phyloP scores from a whole-genome alignment of 306 rosid species.

The Quercus mongolica region DNA sequence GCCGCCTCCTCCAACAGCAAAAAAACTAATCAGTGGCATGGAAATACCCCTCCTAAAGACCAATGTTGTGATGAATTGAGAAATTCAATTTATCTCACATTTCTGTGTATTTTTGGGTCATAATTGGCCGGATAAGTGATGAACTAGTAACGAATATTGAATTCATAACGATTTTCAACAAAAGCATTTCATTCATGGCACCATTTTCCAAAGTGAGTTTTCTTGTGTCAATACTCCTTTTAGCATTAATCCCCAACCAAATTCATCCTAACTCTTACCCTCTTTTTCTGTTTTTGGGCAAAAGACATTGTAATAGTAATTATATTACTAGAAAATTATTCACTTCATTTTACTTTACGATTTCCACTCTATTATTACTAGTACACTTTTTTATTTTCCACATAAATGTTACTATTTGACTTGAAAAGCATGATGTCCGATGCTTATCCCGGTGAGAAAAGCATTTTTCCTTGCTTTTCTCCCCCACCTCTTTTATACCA shows the following conservation, averaged over 20 bases:
- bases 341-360: not conserved
- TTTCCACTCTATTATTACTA: conserved; percentile 21
- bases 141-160: not conserved
- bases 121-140: not conserved
- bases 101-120: not conserved
- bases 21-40: too few relatives aligned
- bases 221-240: not conserved
- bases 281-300: not conserved
- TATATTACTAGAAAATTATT: not conserved
- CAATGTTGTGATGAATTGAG: not conserved
- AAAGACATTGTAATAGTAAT: not conserved
- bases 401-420: conserved; percentile 42
- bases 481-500: conserved; percentile 31
- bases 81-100: not conserved
- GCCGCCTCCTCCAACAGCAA: too few relatives aligned
- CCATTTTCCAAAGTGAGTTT: not conserved
- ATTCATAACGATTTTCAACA: not conserved
- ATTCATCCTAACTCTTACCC: not conserved
- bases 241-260: not conserved
- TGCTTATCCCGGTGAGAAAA: conserved; percentile 41
- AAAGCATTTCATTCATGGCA: not conserved
- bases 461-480: conserved; percentile 38
- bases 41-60: too few relatives aligned
- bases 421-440: conserved; percentile 44
- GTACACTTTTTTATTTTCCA: conserved; percentile 19